A percentile compares a stretch with the other conserved stretches of the same genome.
phyloP scores from a whole-genome alignment of 176 grass and related monocot genomes.

The maize (Zea mays) region DNA sequence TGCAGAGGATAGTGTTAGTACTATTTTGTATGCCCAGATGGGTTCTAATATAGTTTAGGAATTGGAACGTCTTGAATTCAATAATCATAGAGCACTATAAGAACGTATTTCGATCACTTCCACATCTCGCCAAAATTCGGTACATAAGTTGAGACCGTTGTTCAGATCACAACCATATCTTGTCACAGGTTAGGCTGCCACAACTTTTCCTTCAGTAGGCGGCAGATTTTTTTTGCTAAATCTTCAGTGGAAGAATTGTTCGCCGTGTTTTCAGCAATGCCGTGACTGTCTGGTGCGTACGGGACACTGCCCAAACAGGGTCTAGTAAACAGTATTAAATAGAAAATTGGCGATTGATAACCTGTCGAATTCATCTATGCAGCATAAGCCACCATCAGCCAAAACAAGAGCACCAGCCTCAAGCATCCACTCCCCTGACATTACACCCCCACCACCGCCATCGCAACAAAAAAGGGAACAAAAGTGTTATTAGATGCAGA shows the following conservation, averaged over 20 bases:
- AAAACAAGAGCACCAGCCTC: conserved; percentile 96
- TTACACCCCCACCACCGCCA: background rate
- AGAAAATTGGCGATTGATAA: conserved; percentile 13
- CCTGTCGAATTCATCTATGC: conserved; percentile 99
- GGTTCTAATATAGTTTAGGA: background rate
- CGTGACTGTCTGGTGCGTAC: too few species aligned
- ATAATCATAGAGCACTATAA: background rate
- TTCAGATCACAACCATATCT: background rate
- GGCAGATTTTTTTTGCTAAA: background rate
- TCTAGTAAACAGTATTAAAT: background rate
- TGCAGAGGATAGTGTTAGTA: background rate
- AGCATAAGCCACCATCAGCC: conserved; percentile 95
- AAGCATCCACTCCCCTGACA: conserved; percentile 91
- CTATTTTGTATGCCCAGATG: background rate
- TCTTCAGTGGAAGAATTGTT: background rate
- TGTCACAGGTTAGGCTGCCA: background rate
- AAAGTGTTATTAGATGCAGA: conserved; percentile 20
- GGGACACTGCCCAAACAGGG: background rate
- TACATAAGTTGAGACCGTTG: background rate
- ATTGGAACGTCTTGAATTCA: conserved; percentile 18
- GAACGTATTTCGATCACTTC: background rate
- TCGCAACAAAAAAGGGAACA: background rate
- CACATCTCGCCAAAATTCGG: background rate
- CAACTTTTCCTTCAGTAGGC: background rate
- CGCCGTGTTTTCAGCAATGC: background rate